Conservation (phyloP, 116 monocot species). For the Papilionanthe hybrid region DNA sequence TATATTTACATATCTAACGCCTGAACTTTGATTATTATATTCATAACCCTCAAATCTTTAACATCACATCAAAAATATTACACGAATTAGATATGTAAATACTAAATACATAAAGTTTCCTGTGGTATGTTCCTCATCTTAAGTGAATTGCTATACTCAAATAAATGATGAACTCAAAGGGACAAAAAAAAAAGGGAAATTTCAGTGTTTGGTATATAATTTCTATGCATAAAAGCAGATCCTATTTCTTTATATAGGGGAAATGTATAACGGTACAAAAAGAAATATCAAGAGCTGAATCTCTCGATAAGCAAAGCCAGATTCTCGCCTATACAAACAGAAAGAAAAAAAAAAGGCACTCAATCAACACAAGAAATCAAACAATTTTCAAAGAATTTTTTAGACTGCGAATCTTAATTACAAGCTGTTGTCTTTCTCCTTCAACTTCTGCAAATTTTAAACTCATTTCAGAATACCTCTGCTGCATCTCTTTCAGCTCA, state of each 20-base stretch:
- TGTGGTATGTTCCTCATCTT: too few species aligned
- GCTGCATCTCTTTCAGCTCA: constrained; percentile 87
- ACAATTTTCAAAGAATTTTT: constrained; percentile 44
- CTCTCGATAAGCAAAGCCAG: background rate
- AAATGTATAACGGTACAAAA: background rate
- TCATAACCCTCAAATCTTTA: too few species aligned
- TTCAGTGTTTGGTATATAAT: background rate
- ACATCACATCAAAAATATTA: too few species aligned
- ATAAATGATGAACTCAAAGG: too few species aligned
- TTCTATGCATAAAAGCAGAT: background rate
- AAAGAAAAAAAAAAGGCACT: background rate
- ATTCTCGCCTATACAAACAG: constrained; percentile 17
- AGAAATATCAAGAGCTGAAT: background rate
- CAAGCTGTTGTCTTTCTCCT: constrained; percentile 89
- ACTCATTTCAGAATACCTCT: constrained; percentile 85
- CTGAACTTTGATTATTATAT: too few species aligned
- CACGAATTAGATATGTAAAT: too few species aligned
- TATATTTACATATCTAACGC: too few species aligned
- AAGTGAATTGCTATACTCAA: too few species aligned
- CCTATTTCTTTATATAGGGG: background rate
- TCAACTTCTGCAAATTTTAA: constrained; percentile 95
- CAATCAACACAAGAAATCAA: background rate
- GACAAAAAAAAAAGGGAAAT: background rate
- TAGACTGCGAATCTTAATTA: constrained; percentile 64
- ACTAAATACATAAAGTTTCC: too few species aligned